Evolutionary conservation across 2,329 filamentous ascomycete species (phyloP), one percentile per base, ranked within the genome.

Genomic region (Xylariomycetidae sp.): DNA sequence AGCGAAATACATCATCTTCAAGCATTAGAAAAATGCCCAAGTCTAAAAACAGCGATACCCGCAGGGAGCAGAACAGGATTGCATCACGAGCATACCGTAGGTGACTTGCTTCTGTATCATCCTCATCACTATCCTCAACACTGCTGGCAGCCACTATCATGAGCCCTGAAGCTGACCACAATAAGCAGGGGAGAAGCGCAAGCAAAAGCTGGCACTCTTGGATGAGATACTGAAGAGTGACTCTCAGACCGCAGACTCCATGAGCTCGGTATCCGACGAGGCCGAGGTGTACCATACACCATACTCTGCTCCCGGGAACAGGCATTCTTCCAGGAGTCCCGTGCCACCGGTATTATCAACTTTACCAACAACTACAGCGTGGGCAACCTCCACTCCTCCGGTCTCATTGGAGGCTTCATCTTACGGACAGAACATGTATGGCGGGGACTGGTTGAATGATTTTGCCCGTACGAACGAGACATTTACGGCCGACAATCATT

Each of bases 201-300:
- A 62, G 42, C 61, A 66, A 44, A 67, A 62, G 42, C 50, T 67
- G 22, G 62, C 59, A 8, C 45, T 66, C 2, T 44, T 67, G 16
- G 54, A 63, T 30, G 54, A 63, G 23, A 46, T 67, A 14, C 45
- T 66, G 6, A 56, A 57, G 34, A 37, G 46, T 25, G 53, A 56
- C 32, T 46, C 36, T 25, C 46, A 50, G 18, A 46, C n/a, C n/a
- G n/a, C 45, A 19, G 53, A 56, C 30, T 53, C 51, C 2, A 50
- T 48, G 42, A 56, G 53, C 32, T 53, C 51, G 4, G 44, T 51
- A 19, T 55, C 51, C 10, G 50, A 55, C 30, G 51, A 55, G 31
- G 46, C 46, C 13, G 49, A 53, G 11, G 49, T 40, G 12, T 39
- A 44, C 27, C 31, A 41, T 15, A 45, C 36, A 6, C 34, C 45